These are phyloP conservation scores for Dipteronia dyeriana DNA, from an alignment of 345 rosid species.

Conservation along the genomic window DNA sequence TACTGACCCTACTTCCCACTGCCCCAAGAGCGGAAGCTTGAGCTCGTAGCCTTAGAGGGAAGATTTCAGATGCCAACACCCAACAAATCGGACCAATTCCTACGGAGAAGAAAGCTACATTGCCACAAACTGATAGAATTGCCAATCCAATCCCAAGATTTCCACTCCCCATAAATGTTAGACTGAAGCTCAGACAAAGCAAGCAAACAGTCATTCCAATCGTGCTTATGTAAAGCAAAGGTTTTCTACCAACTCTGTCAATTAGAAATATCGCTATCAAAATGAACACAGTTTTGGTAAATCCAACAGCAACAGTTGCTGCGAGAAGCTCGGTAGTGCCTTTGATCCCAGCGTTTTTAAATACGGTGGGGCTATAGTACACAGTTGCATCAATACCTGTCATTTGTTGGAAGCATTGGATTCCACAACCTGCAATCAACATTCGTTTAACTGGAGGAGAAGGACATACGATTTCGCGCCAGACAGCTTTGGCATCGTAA, in stretches of 20 bases:
- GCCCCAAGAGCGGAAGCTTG: slow-evolving; percentile 69
- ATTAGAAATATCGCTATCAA: slow-evolving; percentile 55
- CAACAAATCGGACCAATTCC: slow-evolving; percentile 69
- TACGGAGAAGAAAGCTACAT: slow-evolving; percentile 65
- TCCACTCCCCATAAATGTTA: slow-evolving; percentile 39
- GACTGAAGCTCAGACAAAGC: slow-evolving; percentile 41
- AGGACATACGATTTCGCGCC: slow-evolving; percentile 53
- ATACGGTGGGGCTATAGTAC: slow-evolving; percentile 70
- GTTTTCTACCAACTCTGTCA: slow-evolving; percentile 63
- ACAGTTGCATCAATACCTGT: slow-evolving; percentile 70
- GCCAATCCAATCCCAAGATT: slow-evolving; percentile 39
- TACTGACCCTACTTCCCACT: slow-evolving; percentile 57
- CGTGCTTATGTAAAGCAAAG: slow-evolving; percentile 63
- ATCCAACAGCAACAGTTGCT: slow-evolving; percentile 71
- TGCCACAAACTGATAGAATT: slow-evolving; percentile 49
- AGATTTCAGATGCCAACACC: slow-evolving; percentile 65
- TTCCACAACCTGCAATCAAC: slow-evolving; percentile 62
- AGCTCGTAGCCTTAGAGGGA: slow-evolving; percentile 64
- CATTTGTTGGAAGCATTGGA: slow-evolving; percentile 68
- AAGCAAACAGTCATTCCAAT: slow-evolving; percentile 66
- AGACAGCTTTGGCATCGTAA: slow-evolving; percentile 41
- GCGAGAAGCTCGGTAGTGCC: slow-evolving; percentile 49
- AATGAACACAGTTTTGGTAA: slow-evolving; percentile 60
- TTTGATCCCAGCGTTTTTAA: slow-evolving; percentile 51
- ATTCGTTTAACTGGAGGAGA: slow-evolving; percentile 47